Conservation (phyloP, 805 yeast genomes). For the Barnettozyma populi region DNA sequence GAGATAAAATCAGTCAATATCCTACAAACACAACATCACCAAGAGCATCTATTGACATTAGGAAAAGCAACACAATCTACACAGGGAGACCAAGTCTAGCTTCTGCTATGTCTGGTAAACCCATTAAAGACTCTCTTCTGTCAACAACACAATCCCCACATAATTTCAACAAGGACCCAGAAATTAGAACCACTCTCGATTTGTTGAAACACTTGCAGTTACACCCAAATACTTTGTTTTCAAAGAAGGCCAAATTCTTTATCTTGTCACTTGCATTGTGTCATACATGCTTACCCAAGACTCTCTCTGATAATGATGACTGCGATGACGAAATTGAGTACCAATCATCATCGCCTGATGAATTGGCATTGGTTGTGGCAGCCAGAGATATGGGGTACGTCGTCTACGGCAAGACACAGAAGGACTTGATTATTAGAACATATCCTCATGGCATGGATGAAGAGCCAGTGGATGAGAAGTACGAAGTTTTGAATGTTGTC, state of each 20-base stretch:
- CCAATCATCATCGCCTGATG: constrained; percentile 96
- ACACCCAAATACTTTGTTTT: constrained; percentile 63
- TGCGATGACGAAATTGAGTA: constrained; percentile 47
- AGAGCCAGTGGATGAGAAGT: constrained; percentile 59
- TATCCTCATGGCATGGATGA: constrained; percentile 28
- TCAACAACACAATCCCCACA: neutral
- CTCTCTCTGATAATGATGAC: constrained; percentile 27
- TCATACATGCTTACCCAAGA: constrained; percentile 82
- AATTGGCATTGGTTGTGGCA: constrained; percentile 86
- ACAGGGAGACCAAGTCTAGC: constrained; percentile 58
- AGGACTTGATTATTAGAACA: constrained; percentile 42
- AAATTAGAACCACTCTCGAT: constrained; percentile 52
- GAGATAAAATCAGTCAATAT: neutral
- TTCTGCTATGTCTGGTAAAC: constrained; percentile 28
- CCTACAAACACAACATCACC: constrained; percentile 3
- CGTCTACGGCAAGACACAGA: constrained; percentile 63
- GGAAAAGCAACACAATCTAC: constrained; percentile 34
- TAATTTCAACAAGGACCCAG: neutral
- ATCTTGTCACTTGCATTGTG: constrained; percentile 79
- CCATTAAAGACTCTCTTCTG: neutral
- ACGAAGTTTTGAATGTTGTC: constrained; percentile 71
- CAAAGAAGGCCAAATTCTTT: constrained; percentile 74
- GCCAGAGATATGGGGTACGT: constrained; percentile 93
- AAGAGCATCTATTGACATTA: constrained; percentile 35
- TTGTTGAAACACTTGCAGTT: constrained; percentile 64